phyloP scores from a whole-genome alignment of 495 filamentous ascomycete species.

The Penicillium cosmopolitanum region DNA sequence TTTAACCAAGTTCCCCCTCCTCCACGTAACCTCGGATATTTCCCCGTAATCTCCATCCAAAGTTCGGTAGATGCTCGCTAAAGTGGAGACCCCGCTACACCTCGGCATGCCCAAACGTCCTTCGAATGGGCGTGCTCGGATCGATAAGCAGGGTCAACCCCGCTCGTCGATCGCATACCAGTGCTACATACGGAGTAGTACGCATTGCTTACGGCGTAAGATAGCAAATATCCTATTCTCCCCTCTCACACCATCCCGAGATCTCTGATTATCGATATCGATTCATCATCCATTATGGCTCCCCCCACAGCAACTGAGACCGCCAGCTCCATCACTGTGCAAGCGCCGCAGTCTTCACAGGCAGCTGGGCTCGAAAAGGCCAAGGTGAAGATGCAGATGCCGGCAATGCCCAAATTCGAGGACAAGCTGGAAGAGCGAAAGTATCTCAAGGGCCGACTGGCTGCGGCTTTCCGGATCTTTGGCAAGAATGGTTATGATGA shows the following conservation, averaged over 20 bases:
- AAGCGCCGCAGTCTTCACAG: conserved; percentile 32
- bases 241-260: not conserved
- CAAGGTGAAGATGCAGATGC: conserved; percentile 52
- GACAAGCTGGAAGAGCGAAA: conserved; percentile 65
- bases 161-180: not conserved
- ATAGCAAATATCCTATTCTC: not conserved
- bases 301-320: conserved; percentile 37
- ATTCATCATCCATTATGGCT: conserved; percentile 25
- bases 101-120: conserved; percentile 12
- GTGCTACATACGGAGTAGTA: not conserved
- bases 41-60: not conserved
- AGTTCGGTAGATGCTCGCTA: not conserved
- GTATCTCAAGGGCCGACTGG: conserved; percentile 68
- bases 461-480: conserved; percentile 70
- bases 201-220: not conserved
- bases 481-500: conserved; percentile 70
- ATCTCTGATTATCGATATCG: not conserved
- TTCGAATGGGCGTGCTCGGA: conserved; percentile 3
- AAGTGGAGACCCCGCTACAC: conserved; percentile 5
- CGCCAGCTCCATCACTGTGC: conserved; percentile 23
- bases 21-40: not conserved
- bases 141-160: conserved; percentile 10
- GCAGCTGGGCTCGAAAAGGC: conserved; percentile 31
- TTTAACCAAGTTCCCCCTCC: not conserved
- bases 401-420: conserved; percentile 57